Conservation (phyloP, 345 rosid genomes). For the Carallia brachiata region DNA sequence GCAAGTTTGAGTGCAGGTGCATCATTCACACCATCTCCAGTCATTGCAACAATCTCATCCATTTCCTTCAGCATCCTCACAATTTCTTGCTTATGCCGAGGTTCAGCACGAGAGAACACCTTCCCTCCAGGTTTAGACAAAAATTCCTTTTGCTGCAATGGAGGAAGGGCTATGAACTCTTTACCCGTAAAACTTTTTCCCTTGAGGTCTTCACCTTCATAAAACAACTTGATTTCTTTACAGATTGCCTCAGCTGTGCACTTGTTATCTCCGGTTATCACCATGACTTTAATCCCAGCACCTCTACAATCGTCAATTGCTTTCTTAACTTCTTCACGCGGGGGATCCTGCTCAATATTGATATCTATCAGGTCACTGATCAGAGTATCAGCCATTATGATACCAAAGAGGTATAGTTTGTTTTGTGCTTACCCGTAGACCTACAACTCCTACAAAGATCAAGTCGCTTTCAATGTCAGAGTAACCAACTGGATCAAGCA, state of each 20-base stretch:
- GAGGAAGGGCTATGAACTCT: constrained; percentile 69
- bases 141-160: constrained; percentile 45
- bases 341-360: constrained; percentile 78
- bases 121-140: constrained; percentile 71
- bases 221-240: constrained; percentile 60
- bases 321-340: constrained; percentile 73
- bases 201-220: constrained; percentile 50
- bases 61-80: constrained; percentile 83
- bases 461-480: constrained; percentile 63
- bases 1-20: constrained; percentile 96
- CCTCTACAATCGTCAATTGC: constrained; percentile 78
- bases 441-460: constrained; percentile 78
- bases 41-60: constrained; percentile 96
- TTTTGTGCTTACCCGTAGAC: constrained; percentile 58
- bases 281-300: constrained; percentile 88
- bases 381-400: background rate
- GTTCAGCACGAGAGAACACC: constrained; percentile 91
- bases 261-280: constrained; percentile 95
- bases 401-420: constrained; percentile 3
- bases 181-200: constrained; percentile 68
- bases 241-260: constrained; percentile 95
- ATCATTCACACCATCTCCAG: constrained; percentile 97
- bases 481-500: constrained; percentile 77
- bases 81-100: constrained; percentile 87
- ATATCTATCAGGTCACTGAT: no score